phyloP scores from a whole-genome alignment of 2,329 filamentous ascomycete species.

The Elsinoe fawcettii region DNA sequence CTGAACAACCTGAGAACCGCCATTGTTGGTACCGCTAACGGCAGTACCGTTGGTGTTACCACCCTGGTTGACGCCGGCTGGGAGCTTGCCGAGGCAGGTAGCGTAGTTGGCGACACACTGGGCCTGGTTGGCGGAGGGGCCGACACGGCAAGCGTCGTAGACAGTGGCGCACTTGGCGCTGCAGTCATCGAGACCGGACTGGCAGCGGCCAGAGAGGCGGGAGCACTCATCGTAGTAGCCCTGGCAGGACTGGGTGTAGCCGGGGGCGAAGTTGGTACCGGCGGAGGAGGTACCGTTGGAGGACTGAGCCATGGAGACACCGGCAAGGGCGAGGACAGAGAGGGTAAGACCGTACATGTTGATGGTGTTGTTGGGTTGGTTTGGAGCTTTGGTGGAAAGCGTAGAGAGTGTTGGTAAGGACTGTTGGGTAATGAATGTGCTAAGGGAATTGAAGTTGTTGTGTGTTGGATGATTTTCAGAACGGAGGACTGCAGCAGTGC shows the following conservation, averaged over 20 bases:
- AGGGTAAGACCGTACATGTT: conserved; percentile 4
- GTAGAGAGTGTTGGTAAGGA: neutral
- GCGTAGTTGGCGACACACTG: conserved; percentile 11
- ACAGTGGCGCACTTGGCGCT: neutral
- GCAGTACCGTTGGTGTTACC: neutral
- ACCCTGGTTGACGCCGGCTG: neutral
- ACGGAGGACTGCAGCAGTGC: neutral
- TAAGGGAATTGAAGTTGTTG: neutral
- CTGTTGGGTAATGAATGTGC: neutral
- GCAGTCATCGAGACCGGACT: conserved; percentile 1
- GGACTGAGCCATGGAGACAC: neutral
- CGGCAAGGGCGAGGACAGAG: conserved; percentile 12
- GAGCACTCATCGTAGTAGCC: conserved; percentile 1
- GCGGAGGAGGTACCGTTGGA: neutral
- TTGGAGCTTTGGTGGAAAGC: neutral
- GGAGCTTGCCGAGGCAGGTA: conserved; percentile 17
- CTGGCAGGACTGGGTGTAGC: conserved; percentile 6
- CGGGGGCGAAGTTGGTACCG: neutral
- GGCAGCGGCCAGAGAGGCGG: neutral
- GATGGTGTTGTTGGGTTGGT: neutral
- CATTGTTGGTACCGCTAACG: neutral
- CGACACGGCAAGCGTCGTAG: neutral
- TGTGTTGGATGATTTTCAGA: neutral
- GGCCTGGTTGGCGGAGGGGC: conserved; percentile 1
- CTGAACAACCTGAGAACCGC: conserved; percentile 19